Conservation (phyloP, 192 early-diverging fungal species). For the Coemansia sp. region DNA sequence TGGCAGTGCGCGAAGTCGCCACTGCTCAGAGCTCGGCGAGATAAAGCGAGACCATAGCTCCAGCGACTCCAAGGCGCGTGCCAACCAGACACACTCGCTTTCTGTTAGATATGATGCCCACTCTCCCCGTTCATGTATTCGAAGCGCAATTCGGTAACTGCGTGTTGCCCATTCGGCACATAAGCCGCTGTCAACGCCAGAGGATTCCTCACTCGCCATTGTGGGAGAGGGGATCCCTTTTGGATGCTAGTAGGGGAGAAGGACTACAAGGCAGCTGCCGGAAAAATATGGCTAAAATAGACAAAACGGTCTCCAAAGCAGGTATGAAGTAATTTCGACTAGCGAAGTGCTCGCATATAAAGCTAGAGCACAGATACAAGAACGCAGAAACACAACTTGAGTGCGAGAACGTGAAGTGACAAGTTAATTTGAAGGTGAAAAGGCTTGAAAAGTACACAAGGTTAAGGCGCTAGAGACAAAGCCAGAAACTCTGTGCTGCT, state of each 20-base stretch:
- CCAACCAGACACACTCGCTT: constrained; percentile 36
- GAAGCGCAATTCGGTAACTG: constrained; percentile 49
- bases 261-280: background rate
- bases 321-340: background rate
- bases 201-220: constrained; percentile 5
- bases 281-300: background rate
- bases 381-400: background rate
- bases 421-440: background rate
- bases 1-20: constrained; percentile 36
- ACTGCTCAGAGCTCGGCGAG: constrained; percentile 44
- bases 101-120: constrained; percentile 37
- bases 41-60: constrained; percentile 54
- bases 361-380: background rate
- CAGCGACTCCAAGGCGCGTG: constrained; percentile 32
- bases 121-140: constrained; percentile 31
- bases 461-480: background rate
- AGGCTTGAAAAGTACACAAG: background rate
- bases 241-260: background rate
- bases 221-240: background rate
- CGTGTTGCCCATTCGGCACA: constrained; percentile 27
- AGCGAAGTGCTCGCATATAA: background rate
- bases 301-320: background rate
- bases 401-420: background rate
- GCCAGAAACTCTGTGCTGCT: background rate
- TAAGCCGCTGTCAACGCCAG: background rate